phyloP scores from a whole-genome alignment of 1,139 yeast genomes.

The Candida frijolesensis region DNA sequence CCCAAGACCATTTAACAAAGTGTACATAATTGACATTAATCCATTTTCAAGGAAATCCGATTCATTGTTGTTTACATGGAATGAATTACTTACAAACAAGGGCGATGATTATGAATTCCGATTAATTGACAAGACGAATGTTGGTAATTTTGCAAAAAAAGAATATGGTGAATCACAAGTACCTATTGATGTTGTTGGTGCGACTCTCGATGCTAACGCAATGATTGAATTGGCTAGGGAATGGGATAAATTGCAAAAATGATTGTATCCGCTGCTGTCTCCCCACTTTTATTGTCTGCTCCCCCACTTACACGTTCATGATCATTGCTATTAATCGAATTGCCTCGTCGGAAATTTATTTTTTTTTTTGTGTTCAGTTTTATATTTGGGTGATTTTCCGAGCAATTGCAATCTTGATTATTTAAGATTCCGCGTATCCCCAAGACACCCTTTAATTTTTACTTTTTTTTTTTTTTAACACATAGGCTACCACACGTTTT shows the following conservation, averaged over 20 bases:
- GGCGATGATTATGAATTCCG: constrained; percentile 44
- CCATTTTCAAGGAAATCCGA: constrained; percentile 83
- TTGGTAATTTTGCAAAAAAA: constrained; percentile 73
- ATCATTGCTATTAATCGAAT: neutral
- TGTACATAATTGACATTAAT: constrained; percentile 78
- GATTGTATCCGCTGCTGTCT: neutral
- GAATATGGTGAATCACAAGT: constrained; percentile 91
- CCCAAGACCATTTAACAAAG: constrained; percentile 69
- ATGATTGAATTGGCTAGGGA: constrained; percentile 66
- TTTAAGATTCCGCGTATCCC: neutral
- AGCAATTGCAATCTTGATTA: neutral
- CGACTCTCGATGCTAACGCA: constrained; percentile 63
- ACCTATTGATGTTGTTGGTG: constrained; percentile 88
- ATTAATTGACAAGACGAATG: constrained; percentile 64
- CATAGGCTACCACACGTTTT: neutral
- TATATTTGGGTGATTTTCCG: neutral
- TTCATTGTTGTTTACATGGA: constrained; percentile 79
- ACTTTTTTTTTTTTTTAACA: neutral
- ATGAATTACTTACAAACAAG: constrained; percentile 52
- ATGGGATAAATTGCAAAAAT: constrained; percentile 40
- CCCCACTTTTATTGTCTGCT: neutral
- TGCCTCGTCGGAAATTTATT: neutral
- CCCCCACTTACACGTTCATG: neutral
- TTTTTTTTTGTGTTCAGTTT: neutral
- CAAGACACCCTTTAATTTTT: neutral